A percentile compares a stretch with the other conserved stretches of the same genome.
Conservation (phyloP, 2,329 filamentous ascomycete genomes). For the Periglandula ipomoeae region DNA sequence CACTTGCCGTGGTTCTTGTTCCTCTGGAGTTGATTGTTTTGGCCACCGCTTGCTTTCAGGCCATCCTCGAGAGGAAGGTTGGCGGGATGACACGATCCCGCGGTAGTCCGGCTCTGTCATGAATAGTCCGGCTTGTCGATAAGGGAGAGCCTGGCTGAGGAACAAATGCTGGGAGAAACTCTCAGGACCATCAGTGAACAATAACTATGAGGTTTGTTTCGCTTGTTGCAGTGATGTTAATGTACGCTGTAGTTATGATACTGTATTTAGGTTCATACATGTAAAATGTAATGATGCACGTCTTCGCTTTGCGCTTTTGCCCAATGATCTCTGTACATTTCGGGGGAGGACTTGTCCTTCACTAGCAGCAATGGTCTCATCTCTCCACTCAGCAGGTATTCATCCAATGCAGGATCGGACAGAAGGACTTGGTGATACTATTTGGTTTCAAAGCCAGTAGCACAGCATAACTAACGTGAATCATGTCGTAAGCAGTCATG, state of each 20-base stretch:
- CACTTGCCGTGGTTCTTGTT: constrained; percentile 46
- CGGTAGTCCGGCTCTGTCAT: constrained; percentile 20
- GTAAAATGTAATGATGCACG: constrained; percentile 1
- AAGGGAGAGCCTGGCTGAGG: no score
- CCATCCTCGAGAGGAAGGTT: constrained; percentile 34
- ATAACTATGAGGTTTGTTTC: background rate
- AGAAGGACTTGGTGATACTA: background rate
- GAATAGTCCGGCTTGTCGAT: background rate
- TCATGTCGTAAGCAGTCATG: constrained; percentile 6
- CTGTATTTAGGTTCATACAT: background rate
- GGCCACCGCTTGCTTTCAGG: constrained; percentile 34
- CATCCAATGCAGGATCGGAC: background rate
- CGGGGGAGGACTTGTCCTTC: background rate
- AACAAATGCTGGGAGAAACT: no score
- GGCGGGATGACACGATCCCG: constrained; percentile 20
- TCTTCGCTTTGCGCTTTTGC: background rate
- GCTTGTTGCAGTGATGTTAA: background rate
- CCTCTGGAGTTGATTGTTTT: constrained; percentile 45
- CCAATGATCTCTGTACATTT: background rate
- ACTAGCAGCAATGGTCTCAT: background rate
- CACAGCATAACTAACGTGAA: constrained; percentile 3
- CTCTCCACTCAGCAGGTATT: constrained; percentile 19
- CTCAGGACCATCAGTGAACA: background rate
- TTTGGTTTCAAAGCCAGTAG: constrained; percentile 4
- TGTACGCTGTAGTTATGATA: background rate